Evolutionary conservation across 2,329 filamentous ascomycete genomes (phyloP), one percentile per base, ranked within the genome.

Genomic region (Hymenoscyphus infarciens): DNA sequence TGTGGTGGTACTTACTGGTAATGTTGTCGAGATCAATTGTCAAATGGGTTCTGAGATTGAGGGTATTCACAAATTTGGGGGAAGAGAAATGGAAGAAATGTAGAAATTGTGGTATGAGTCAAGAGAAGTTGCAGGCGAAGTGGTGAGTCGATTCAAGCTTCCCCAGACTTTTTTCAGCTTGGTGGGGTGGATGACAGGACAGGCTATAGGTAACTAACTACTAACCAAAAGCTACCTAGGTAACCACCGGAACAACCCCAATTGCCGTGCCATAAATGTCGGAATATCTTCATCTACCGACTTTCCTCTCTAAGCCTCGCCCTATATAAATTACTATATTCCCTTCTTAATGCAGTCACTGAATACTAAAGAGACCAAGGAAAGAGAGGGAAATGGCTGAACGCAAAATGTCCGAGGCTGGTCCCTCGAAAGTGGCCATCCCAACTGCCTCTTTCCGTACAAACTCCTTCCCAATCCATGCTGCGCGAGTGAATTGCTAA

Each of bases 361-460:
- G n/a, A 10, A 5, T n/a, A 10, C 6, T 6, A 49, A n/a, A 39
- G 27, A 59, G 8, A 22, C 16, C 3, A 31, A 19, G 33, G 16
- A 16, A 25, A 53, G 27, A 38, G 29, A 29, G 11, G 57, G 66
- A 69, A 68, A 80, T 80, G 78, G 74, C 78, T 65, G 78, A 81
- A 66, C 78, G 77, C 69, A 81, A 79, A 72, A 74, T 74, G 68
- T 74, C 77, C 61, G 79, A 81, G 71, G 75, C 76, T 59, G 77
- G 75, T 31, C 73, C 77, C 67, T 72, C 75, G 5, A 72, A 69
- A 60, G 29, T 63, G 29, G 66, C 65, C 22, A 70, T 67, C 27
- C 72, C 72, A 15, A 56, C 61, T 57, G 67, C 68, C 25, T 71
- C 71, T 39, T 74, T 74, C 58, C 72, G 71, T 73, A 66, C 33